Evolutionary conservation across 257 asterid genomes (phyloP), one percentile per base, ranked within the genome.

Genomic region (Jacaranda mimosifolia): DNA sequence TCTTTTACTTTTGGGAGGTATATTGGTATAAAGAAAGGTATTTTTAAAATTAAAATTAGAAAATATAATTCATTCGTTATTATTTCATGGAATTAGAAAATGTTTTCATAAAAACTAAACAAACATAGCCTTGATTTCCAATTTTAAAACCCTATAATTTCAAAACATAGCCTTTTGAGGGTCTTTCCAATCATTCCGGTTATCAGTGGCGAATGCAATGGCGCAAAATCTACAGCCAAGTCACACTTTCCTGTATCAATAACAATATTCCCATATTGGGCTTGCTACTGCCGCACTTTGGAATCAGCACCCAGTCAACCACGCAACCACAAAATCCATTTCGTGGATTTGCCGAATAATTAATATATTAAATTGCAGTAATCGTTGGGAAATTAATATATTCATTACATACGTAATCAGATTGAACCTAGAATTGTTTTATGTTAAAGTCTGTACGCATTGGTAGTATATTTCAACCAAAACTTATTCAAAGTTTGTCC

Each of bases 381-480:
- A 40, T 45, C 26, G 53, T 17, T 26, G 32, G 8, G 3, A 43
- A 75, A 64, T 46, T 18, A 11, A 35, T 40, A 11, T 55, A 42
- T 19, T 51, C 21, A 60, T 39, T 68, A 21, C 21, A 18, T 52
- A 45, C 49, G 59, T 43, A 15, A 53, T 36, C 80, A 46, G 49
- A 53, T 55, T 51, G 13, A 56, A 64, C 71, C 65, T 55, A 42
- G 36, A 17, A 40, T 74, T 59, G 45, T 3, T 81, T 71, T 73
- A 86, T 88, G 93, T 19, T 86, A 36, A 77, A 72, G 49, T 75
- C 81, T 49, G 55, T 39, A 21, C 45, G 73, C 55, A 10, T 80
- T 58, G 69, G 74, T 15, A n/a, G 46, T 63, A 46, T 68, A 49
- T 8, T 82, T 68, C 72, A 77, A 59, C 62, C 77, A 57, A 68